Percentiles rank a stretch among this genome's conserved stretches.
These are phyloP conservation scores for Aspergillus ustus DNA, from an alignment of 2,329 filamentous ascomycete genomes.

Conservation along the genomic window DNA sequence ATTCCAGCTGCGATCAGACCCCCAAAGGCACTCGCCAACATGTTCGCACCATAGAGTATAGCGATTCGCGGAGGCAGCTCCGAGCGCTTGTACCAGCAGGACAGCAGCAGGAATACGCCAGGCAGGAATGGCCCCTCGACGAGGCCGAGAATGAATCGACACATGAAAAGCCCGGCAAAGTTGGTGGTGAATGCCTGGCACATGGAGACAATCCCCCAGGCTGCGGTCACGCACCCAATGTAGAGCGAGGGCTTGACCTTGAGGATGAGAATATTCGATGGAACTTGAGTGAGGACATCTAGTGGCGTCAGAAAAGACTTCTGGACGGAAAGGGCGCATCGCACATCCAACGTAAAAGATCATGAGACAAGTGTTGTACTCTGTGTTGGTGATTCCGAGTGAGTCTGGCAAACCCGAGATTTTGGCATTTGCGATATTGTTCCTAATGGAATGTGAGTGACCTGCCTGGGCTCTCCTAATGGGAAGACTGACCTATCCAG, in stretches of 20 bases:
- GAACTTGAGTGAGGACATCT: constrained; percentile 8
- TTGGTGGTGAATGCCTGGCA: constrained; percentile 7
- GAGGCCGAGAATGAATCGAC: constrained; percentile 1
- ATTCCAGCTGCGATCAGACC: constrained; percentile 5
- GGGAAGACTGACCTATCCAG: neutral
- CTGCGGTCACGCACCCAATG: neutral
- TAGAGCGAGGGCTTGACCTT: constrained; percentile 8
- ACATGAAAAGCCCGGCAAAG: constrained; percentile 7
- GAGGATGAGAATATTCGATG: constrained; percentile 2
- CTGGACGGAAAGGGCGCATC: neutral
- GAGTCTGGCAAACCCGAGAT: neutral
- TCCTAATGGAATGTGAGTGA: neutral
- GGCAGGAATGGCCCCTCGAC: constrained; percentile 1
- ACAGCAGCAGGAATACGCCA: constrained; percentile 1
- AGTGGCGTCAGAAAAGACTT: neutral
- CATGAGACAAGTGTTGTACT: constrained; percentile 6
- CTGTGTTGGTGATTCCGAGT: neutral
- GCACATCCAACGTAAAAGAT: constrained; percentile 5
- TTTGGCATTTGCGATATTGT: constrained; percentile 9
- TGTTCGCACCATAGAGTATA: constrained; percentile 4
- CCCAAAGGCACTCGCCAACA: constrained; percentile 6
- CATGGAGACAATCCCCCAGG: constrained; percentile 5
- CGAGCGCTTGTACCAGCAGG: constrained; percentile 6
- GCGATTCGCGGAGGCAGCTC: constrained; percentile 6
- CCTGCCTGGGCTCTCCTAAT: too few species aligned